These are phyloP conservation scores for Globisporangium sylvaticum DNA, from an alignment of 352 stramenopile species.

Conservation along the genomic window DNA sequence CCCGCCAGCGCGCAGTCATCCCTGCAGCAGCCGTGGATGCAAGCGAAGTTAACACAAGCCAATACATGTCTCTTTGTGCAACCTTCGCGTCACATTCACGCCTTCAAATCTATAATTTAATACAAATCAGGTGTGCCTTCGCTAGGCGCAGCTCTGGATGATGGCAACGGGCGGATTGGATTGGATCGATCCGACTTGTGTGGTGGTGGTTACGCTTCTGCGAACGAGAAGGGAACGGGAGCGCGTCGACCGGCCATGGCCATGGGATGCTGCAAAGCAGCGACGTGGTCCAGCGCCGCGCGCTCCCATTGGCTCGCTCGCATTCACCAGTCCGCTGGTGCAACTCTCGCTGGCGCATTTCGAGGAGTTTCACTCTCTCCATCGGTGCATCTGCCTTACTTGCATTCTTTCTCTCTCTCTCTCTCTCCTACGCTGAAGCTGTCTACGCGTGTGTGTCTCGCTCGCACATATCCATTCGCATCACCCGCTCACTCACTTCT, in stretches of 20 bases:
- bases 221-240: neutral
- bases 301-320: neutral
- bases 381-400: neutral
- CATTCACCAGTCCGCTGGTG: slow-evolving; percentile 1
- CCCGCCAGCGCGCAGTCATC: too few relatives aligned
- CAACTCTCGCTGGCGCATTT: neutral
- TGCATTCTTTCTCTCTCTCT: neutral
- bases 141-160: neutral
- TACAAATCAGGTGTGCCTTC: neutral
- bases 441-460: neutral
- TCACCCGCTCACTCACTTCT: slow-evolving; percentile 10
- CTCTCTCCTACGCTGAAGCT: neutral
- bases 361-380: neutral
- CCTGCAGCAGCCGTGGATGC: too few relatives aligned
- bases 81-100: neutral
- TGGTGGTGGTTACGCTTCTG: neutral
- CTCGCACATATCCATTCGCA: neutral
- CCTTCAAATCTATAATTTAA: neutral
- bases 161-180: neutral
- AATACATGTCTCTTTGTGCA: neutral
- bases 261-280: neutral
- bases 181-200: neutral
- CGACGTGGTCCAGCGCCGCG: neutral
- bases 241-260: neutral
- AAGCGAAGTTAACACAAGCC: neutral